Evolutionary conservation across 2,329 filamentous ascomycete species (phyloP).

Genomic region (Teratosphaeria viscida): DNA sequence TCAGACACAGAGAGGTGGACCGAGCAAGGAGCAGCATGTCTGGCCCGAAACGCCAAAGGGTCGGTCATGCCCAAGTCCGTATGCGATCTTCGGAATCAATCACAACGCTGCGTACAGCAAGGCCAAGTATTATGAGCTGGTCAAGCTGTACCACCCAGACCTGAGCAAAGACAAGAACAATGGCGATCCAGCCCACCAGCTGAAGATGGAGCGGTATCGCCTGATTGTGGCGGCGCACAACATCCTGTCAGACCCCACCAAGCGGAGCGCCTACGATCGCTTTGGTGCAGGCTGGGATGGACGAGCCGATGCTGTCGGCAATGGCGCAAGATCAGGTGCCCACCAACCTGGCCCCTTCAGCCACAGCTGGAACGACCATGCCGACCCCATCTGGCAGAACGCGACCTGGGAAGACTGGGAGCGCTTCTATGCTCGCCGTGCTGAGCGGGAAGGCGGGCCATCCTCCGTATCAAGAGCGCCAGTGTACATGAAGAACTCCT

Average conservation of each 20-base stretch:
- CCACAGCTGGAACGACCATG: conserved; percentile 25
- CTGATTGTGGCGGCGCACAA: conserved; percentile 80
- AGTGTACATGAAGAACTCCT: conserved; percentile 64
- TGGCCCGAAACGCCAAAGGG: conserved; percentile 28
- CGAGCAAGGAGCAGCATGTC: conserved; percentile 9
- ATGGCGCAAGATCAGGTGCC: conserved; percentile 6
- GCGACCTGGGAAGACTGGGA: conserved; percentile 99
- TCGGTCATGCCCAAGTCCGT: conserved; percentile 58
- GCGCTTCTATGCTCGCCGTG: conserved; percentile 50
- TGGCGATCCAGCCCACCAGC: conserved; percentile 29
- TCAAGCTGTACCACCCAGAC: conserved; percentile 94
- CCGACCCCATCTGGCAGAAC: conserved; percentile 52
- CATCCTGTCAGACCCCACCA: conserved; percentile 71
- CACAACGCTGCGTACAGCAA: conserved; percentile 67
- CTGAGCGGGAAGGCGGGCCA: conserved; percentile 21
- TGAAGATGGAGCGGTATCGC: conserved; percentile 79
- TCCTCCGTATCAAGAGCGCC: conserved; percentile 33
- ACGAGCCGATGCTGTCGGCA: conserved; percentile 25
- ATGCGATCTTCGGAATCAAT: conserved; percentile 67
- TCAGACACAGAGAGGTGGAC: conserved; percentile 10
- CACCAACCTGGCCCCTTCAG: conserved; percentile 23
- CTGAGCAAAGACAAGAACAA: conserved; percentile 31
- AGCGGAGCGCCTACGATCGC: conserved; percentile 70
- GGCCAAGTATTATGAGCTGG: conserved; percentile 73
- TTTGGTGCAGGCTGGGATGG: conserved; percentile 72